These are phyloP conservation scores for Yamagishiella unicocca DNA, from an alignment of 139 green algal genomes.

Conservation along the genomic window DNA sequence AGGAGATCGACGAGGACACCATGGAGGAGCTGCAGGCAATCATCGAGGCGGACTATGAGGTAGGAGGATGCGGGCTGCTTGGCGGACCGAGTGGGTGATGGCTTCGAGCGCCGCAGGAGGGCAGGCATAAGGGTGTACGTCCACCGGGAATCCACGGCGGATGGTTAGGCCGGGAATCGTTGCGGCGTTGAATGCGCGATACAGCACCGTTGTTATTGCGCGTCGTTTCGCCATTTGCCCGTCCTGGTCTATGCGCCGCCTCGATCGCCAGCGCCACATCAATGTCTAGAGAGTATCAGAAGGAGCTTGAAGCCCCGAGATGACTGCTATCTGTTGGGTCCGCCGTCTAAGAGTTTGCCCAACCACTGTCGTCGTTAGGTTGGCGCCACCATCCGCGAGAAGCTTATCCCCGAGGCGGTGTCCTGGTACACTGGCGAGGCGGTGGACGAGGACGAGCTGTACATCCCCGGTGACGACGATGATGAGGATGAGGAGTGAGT, in stretches of 20 bases:
- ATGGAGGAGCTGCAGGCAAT: slow-evolving; percentile 90
- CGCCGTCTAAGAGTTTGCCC: not conserved
- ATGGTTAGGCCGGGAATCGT: too few relatives aligned
- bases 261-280: not conserved
- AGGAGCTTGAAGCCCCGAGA: not conserved
- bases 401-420: slow-evolving; percentile 90
- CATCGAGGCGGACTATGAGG: slow-evolving; percentile 92
- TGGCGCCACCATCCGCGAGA: slow-evolving; percentile 78
- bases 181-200: too few relatives aligned
- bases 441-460: slow-evolving; percentile 73
- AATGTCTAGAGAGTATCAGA: not conserved
- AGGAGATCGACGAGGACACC: slow-evolving; percentile 88
- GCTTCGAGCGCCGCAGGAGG: too few relatives aligned
- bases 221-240: not conserved
- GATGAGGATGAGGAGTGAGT: slow-evolving; percentile 66
- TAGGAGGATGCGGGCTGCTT: too few relatives aligned
- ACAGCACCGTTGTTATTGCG: too few relatives aligned
- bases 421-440: slow-evolving; percentile 95
- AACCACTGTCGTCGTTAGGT: slow-evolving; percentile 39
- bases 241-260: too few relatives aligned
- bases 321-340: too few relatives aligned
- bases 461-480: slow-evolving; percentile 56
- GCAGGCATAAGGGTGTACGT: too few relatives aligned
- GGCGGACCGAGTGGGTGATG: too few relatives aligned
- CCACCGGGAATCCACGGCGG: too few relatives aligned